Conservation (phyloP, 768 basidiomycete genomes). For the Rhizopogon rudus region DNA sequence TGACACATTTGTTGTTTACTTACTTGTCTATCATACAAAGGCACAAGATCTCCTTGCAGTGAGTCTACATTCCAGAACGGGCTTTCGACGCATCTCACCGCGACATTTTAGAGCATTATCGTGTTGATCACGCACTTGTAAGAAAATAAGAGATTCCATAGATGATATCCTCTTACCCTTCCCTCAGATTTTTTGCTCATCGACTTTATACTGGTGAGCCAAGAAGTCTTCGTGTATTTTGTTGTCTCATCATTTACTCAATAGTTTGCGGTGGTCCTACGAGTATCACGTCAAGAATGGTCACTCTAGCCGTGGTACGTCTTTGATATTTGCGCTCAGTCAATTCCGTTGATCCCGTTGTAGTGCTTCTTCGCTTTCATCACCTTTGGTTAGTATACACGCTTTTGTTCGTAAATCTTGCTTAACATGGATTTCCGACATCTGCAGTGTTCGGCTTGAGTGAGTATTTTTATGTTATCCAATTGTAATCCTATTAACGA, state of each 20-base stretch:
- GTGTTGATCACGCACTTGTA: conserved; percentile 23
- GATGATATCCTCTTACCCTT: background rate
- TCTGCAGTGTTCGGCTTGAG: conserved; percentile 23
- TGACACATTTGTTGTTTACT: background rate
- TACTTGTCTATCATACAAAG: conserved; percentile 7
- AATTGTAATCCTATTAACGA: background rate
- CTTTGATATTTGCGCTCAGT: too few relatives aligned
- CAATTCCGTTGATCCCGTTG: background rate
- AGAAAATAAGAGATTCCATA: background rate
- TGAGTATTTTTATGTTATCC: conserved; percentile 9
- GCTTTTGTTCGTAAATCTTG: background rate
- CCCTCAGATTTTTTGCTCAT: conserved; percentile 17
- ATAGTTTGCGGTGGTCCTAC: conserved; percentile 14
- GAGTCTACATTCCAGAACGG: background rate
- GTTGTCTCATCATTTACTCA: background rate
- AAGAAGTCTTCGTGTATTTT: too few relatives aligned
- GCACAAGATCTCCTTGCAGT: conserved; percentile 22
- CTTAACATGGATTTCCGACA: conserved; percentile 10
- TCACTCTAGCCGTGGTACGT: conserved; percentile 17
- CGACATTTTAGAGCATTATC: conserved; percentile 16
- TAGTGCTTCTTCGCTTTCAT: conserved; percentile 16
- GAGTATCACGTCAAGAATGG: conserved; percentile 2
- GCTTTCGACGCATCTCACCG: background rate
- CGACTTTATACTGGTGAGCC: conserved; percentile 21
- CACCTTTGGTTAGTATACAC: conserved; percentile 15